phyloP scores from a whole-genome alignment of 345 rosid genomes.

The Salix exigua region DNA sequence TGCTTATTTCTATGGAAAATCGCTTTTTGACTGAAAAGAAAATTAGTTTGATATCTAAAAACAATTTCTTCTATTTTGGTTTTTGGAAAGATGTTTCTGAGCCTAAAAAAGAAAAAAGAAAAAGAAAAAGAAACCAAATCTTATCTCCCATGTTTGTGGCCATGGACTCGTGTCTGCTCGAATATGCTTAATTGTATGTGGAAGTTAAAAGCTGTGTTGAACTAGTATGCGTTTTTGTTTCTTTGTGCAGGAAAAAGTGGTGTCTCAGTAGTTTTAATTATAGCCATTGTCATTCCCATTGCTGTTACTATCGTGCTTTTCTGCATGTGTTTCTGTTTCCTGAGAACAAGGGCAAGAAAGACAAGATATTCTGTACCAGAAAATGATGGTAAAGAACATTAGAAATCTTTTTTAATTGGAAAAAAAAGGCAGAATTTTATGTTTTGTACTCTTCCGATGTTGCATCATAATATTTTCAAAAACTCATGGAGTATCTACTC shows the following conservation, averaged over 20 bases:
- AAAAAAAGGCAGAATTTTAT: background rate
- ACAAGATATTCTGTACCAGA: slow-evolving; percentile 19
- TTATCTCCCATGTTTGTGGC: background rate
- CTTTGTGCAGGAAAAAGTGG: slow-evolving; percentile 26
- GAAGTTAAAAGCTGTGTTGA: background rate
- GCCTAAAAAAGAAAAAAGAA: too few species aligned
- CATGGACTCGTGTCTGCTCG: background rate
- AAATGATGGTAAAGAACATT: slow-evolving; percentile 27
- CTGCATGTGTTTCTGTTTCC: slow-evolving; percentile 19
- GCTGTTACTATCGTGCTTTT: slow-evolving; percentile 25
- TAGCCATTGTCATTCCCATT: slow-evolving; percentile 32
- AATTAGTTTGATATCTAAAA: too few species aligned
- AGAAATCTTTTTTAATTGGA: background rate
- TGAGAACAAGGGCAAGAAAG: slow-evolving; percentile 27
- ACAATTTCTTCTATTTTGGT: background rate
- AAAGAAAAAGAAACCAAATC: too few species aligned
- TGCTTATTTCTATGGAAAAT: too few species aligned
- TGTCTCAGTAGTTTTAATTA: slow-evolving; percentile 13
- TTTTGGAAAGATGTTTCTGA: background rate
- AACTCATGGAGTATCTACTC: background rate
- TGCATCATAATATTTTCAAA: background rate
- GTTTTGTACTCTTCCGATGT: background rate
- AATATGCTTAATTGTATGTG: background rate
- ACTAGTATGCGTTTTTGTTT: background rate
- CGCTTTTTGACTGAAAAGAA: too few species aligned